Conservation (phyloP, 768 basidiomycete species). For the Gloeophyllum trabeum region DNA sequence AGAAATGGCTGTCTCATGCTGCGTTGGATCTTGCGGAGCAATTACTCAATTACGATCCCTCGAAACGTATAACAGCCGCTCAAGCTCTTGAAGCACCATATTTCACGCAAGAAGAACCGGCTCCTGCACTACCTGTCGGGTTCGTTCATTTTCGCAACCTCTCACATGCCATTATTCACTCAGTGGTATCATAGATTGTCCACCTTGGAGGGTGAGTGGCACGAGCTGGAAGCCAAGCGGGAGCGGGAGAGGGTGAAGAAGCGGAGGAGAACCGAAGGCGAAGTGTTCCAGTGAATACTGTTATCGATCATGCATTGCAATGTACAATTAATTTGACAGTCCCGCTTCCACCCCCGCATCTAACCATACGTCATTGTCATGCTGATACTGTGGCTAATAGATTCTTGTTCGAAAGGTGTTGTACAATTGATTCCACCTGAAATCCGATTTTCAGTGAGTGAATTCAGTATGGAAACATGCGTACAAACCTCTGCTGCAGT, state of each 20-base stretch:
- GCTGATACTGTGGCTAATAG: slow-evolving; percentile 32
- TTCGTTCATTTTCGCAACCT: slow-evolving; percentile 27
- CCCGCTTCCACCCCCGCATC: not conserved
- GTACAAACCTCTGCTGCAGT: slow-evolving; percentile 73
- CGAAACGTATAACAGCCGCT: slow-evolving; percentile 59
- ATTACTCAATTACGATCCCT: slow-evolving; percentile 74
- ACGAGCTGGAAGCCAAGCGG: slow-evolving; percentile 91
- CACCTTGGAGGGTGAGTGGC: slow-evolving; percentile 89
- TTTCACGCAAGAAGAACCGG: slow-evolving; percentile 73
- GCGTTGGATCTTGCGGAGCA: slow-evolving; percentile 81
- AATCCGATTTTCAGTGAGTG: slow-evolving; percentile 3
- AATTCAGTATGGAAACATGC: not conserved
- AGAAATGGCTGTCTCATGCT: slow-evolving; percentile 83
- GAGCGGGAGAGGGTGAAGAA: slow-evolving; percentile 85
- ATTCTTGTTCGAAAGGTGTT: slow-evolving; percentile 64
- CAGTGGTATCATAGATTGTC: slow-evolving; percentile 25
- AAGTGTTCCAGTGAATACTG: too few relatives aligned
- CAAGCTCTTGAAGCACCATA: slow-evolving; percentile 79
- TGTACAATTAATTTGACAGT: slow-evolving; percentile 19
- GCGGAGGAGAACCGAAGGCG: slow-evolving; percentile 48
- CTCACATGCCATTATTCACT: not conserved
- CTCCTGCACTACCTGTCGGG: slow-evolving; percentile 66
- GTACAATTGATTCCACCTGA: slow-evolving; percentile 82
- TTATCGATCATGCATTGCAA: slow-evolving; percentile 18
- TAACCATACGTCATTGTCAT: slow-evolving; percentile 4